Percentiles rank a stretch among this genome's conserved stretches.
phyloP scores from a whole-genome alignment of 2,329 filamentous ascomycete species.

The Aspergillus jensenii region DNA sequence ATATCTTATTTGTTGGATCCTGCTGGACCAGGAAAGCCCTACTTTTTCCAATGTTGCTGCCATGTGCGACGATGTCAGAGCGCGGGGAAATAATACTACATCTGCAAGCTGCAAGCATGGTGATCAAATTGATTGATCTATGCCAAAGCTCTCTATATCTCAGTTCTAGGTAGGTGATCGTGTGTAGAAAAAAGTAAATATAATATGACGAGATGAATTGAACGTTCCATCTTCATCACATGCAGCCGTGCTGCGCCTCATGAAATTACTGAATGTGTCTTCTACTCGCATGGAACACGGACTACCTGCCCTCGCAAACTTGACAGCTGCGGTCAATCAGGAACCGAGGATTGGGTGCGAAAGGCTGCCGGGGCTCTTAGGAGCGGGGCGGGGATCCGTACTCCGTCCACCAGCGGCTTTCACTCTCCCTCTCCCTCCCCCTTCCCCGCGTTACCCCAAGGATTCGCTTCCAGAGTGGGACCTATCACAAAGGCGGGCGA shows the following conservation, averaged over 20 bases:
- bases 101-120: neutral
- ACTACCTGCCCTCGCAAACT: too few species aligned
- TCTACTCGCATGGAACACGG: neutral
- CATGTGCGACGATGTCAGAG: neutral
- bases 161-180: neutral
- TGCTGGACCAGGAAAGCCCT: too few species aligned
- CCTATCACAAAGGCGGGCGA: neutral
- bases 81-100: neutral
- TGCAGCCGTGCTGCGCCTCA: neutral
- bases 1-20: too few species aligned
- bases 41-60: too few species aligned
- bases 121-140: neutral
- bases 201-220: neutral
- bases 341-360: conserved; percentile 2
- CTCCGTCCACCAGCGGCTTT: conserved; percentile 3
- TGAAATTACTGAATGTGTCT: neutral
- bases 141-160: neutral
- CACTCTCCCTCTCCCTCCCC: neutral
- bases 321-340: neutral
- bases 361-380: neutral
- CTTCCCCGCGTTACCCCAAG: neutral
- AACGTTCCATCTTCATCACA: neutral
- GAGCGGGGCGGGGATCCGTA: conserved; percentile 9
- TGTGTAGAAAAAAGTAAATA: neutral
- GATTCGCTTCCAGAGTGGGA: neutral